A percentile compares a stretch with the other conserved stretches of the same genome.
Conservation (phyloP, 805 yeast genomes). For the Teunomyces pallodes region DNA sequence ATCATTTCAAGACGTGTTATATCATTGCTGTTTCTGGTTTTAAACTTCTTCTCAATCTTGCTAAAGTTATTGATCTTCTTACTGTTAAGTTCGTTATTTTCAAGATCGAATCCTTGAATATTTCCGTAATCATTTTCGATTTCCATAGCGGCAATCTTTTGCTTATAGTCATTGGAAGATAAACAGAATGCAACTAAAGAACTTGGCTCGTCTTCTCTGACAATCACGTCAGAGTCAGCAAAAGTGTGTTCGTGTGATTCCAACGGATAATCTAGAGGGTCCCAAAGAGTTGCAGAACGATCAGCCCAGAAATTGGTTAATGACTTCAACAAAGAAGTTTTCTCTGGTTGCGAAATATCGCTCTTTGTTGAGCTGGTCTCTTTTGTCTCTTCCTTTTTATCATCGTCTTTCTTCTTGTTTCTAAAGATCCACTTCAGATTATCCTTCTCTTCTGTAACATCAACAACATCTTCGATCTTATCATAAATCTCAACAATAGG, state of each 20-base stretch:
- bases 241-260: slow-evolving; percentile 82
- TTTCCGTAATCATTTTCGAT: slow-evolving; percentile 15
- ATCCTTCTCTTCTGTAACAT: slow-evolving; percentile 29
- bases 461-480: slow-evolving; percentile 85
- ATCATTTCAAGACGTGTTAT: slow-evolving; percentile 52
- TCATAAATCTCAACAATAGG: slow-evolving; percentile 92
- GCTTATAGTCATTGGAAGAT: slow-evolving; percentile 77
- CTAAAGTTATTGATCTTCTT: slow-evolving; percentile 37
- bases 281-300: slow-evolving; percentile 93
- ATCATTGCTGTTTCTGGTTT: slow-evolving; percentile 23
- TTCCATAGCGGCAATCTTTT: slow-evolving; percentile 49
- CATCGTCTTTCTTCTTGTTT: background rate
- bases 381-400: slow-evolving; percentile 1
- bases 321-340: slow-evolving; percentile 74
- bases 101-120: slow-evolving; percentile 18
- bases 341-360: slow-evolving; percentile 52
- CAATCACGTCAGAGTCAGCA: slow-evolving; percentile 89
- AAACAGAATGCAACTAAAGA: slow-evolving; percentile 91
- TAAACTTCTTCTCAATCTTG: slow-evolving; percentile 42
- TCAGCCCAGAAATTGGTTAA: slow-evolving; percentile 96
- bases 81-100: slow-evolving; percentile 25
- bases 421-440: slow-evolving; percentile 5
- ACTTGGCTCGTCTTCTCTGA: slow-evolving; percentile 95
- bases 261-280: slow-evolving; percentile 82
- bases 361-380: slow-evolving; percentile 12